Conservation (phyloP, 331 rosid genomes). For the Rosa hybrid region DNA sequence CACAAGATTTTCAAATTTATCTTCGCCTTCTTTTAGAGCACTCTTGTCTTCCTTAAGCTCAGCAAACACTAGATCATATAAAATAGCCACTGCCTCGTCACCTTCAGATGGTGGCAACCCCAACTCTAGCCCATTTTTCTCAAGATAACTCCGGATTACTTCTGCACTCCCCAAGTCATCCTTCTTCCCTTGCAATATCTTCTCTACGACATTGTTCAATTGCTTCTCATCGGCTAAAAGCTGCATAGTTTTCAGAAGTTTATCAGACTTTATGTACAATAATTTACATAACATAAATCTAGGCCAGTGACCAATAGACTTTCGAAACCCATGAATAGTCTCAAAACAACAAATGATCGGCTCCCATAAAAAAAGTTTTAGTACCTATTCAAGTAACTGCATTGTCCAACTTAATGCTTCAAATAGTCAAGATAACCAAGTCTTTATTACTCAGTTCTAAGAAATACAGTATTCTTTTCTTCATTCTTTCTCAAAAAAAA, state of each 20-base stretch:
- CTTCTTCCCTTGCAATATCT: slow-evolving; percentile 52
- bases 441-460: neutral
- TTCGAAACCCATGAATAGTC: neutral
- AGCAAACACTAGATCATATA: slow-evolving; percentile 67
- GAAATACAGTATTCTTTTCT: neutral
- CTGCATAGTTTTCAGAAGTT: slow-evolving; percentile 47
- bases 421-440: neutral
- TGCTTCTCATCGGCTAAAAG: slow-evolving; percentile 69
- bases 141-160: slow-evolving; percentile 58
- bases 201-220: slow-evolving; percentile 45
- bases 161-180: slow-evolving; percentile 39
- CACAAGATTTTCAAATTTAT: slow-evolving; percentile 41
- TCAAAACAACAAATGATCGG: neutral
- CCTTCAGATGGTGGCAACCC: slow-evolving; percentile 64
- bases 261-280: slow-evolving; percentile 10
- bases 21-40: slow-evolving; percentile 39
- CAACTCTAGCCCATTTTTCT: slow-evolving; percentile 54
- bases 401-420: neutral
- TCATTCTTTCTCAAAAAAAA: neutral
- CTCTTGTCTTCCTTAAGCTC: slow-evolving; percentile 42
- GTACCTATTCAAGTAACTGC: neutral
- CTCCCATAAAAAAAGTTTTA: neutral
- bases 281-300: neutral
- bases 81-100: slow-evolving; percentile 60
- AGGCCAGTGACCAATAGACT: neutral